Base-by-base conservation (phyloP, 2,329 filamentous ascomycete species). In the Trichoderma afroharzianum region DNA sequence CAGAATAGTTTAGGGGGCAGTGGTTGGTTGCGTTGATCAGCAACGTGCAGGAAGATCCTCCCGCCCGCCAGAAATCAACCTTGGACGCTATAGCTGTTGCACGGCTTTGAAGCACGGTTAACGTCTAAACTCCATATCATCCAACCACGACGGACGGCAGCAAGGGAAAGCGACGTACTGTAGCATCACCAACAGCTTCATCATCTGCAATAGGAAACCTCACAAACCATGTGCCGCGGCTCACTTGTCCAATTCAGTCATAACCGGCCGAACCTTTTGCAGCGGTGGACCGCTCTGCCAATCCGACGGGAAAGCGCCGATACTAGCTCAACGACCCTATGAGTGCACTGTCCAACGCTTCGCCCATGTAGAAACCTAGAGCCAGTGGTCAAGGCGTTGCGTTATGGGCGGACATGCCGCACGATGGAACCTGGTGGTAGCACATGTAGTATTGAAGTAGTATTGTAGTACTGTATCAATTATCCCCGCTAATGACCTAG, bases 41-140 rank as follows among this genome's bases (percentile, higher is more conserved):
- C 71, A 58, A 62, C 62, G 62, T 72, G 71, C 71, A 72, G 68
- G 71, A 72, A 70, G 71, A 72, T 72, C 68, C 71, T 72, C 71
- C 71, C 68, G 71, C 28, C 66, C 66, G 55, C 66, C 57, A 62
- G 59, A 64, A 63, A 39, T 47, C 28, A 55, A 39, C 55, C 53
- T 62, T 59, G 39, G 57, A 36, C 57, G 36, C 57, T 36, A 69
- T 69, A 21, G 26, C 21, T 62, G 57, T 26, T 53, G 66, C 55
- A 59, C 57, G 59, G 36, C 53, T 32, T 68, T 30, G 21, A 6
- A 47, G 57, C n/a, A 32, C 18, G 57, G 57, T 62, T 39, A 62
- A 62, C 66, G 66, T 33, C 57, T 36, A 30, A 50, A 26, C 55
- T 53, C 66, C 57, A 47, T 50, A 58, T 33, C 32, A 68, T 24